Evolutionary conservation across 176 grass and related monocot species (phyloP).

Genomic region (bread wheat (Triticum aestivum)): IWGSC_CS_RefSeq_v2.1 NC_057797.1:48776770-48777269

Average conservation of each 20-base stretch:
- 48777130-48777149: background rate
- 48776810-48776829: conserved; percentile 72
- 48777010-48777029: conserved; percentile 5
- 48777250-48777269: background rate
- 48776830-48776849: conserved; percentile 73
- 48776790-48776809: conserved; percentile 69
- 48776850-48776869: conserved; percentile 66
- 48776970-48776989: background rate
- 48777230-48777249: background rate
- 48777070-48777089: background rate
- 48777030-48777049: background rate
- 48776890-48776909: conserved; percentile 19
- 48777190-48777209: background rate
- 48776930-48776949: conserved; percentile 1
- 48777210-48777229: background rate
- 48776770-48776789: conserved; percentile 68
- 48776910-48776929: conserved; percentile 21
- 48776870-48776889: conserved; percentile 40
- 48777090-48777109: background rate
- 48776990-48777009: background rate
- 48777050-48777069: background rate
- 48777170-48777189: background rate
- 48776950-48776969: background rate
- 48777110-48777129: conserved; percentile 9
- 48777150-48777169: conserved; percentile 4